Conservation (phyloP, 345 rosid species). For the Lumnitzera racemosa region DNA sequence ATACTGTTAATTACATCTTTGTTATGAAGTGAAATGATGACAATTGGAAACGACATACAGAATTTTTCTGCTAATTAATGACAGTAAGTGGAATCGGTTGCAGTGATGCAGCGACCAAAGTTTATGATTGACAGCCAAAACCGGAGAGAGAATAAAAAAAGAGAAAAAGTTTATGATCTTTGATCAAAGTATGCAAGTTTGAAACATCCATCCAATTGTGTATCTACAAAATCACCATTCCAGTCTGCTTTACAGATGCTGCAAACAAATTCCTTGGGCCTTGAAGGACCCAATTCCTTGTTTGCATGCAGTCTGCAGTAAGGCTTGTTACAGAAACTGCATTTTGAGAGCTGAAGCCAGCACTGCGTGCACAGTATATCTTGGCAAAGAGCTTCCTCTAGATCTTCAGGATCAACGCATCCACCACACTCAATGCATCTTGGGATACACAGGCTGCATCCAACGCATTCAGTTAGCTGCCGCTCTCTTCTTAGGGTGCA, state of each 20-base stretch:
- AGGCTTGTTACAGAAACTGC: conserved; percentile 62
- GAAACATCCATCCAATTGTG: too few relatives aligned
- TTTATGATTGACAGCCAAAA: too few relatives aligned
- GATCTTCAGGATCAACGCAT: conserved; percentile 46
- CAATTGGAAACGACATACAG: too few relatives aligned
- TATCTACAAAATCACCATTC: too few relatives aligned
- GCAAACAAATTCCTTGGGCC: conserved; percentile 41
- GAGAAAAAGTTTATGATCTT: too few relatives aligned
- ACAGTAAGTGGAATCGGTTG: too few relatives aligned
- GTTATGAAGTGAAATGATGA: too few relatives aligned
- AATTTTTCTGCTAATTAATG: too few relatives aligned
- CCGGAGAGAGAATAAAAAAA: too few relatives aligned
- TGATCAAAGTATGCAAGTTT: too few relatives aligned
- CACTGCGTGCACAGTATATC: conserved; percentile 52
- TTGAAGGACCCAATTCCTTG: conserved; percentile 10
- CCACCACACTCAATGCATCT: conserved; percentile 64
- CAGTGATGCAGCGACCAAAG: too few relatives aligned
- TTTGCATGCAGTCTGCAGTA: conserved; percentile 41
- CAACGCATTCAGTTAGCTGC: conserved; percentile 29
- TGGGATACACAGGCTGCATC: conserved; percentile 50
- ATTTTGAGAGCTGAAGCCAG: conserved; percentile 73
- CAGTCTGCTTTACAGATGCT: conserved; percentile 26
- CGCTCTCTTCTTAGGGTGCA: conserved; percentile 22
- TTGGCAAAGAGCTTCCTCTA: conserved; percentile 39
- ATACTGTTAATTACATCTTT: too few relatives aligned